Evolutionary conservation across 2,329 filamentous ascomycete genomes (phyloP), one percentile per base, ranked within the genome.

Genomic region (Microsporum canis): DNA sequence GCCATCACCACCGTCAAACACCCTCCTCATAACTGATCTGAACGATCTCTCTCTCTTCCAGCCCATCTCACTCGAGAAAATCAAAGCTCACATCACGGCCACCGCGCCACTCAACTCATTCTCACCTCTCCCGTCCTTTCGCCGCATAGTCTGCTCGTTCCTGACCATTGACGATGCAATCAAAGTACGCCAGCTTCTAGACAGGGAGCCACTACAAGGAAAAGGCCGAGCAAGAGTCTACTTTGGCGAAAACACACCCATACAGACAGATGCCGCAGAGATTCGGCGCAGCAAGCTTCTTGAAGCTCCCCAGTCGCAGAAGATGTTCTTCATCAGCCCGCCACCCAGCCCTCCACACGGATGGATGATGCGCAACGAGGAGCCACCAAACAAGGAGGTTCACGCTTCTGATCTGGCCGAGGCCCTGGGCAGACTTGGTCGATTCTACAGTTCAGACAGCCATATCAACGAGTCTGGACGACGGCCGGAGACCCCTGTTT

Each of bases 251-350:
- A 59, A 17, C 79, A 82, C 73, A 83, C 68, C 45, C 63, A 70
- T 62, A 68, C 58, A 7, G 67, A 69, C 14, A 27, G 53, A 82
- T 82, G 34, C 77, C 80, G 7, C 72, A 81, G 64, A 72, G 5
- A 64, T 64, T 10, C 67, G 66, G 27, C 71, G 72, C 34, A 72
- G 69, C 53, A 77, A 78, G 58, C 78, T 82, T 61, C 76, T 84
- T 7, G 74, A 81, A 61, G 77, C 79, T 3, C 84, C 84, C 1
- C 79, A 84, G 61, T 75, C 77, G 58, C 78, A 83, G 62, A 85
- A 84, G 68, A 74, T 86, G 51, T 86, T 86, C 77, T 86, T 87
- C 72, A 86, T 87, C 72, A 80, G 77, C 51, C 84, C 84, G 58
- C 84, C 84, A 10, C 84, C 84, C 0, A 80, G 77, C 62, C 84